These are phyloP conservation scores for Saccharum officinarum DNA, from an alignment of 176 grass and related monocot species.

Conservation along the genomic window DNA sequence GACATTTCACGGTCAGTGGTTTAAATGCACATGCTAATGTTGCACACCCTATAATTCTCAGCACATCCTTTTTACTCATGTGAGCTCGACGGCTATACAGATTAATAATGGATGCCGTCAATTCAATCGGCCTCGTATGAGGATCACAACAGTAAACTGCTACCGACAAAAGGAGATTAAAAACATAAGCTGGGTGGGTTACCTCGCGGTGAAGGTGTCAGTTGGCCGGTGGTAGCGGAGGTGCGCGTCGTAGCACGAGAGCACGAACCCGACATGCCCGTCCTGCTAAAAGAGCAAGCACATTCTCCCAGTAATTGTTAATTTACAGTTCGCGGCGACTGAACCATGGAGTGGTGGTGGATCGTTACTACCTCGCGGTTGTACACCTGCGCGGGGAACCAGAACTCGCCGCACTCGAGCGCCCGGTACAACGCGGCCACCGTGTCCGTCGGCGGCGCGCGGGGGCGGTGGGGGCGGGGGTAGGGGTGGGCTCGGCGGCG, in stretches of 20 bases:
- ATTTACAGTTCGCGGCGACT: no score
- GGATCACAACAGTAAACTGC: slow-evolving; percentile 5
- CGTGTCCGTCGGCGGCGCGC: slow-evolving; percentile 25
- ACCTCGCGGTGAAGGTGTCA: slow-evolving; percentile 91
- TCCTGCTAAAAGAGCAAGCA: slow-evolving; percentile 55
- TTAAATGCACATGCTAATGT: background rate
- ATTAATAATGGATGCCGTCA: background rate
- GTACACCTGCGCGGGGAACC: slow-evolving; percentile 93
- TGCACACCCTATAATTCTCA: background rate
- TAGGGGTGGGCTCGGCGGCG: background rate
- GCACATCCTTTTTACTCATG: background rate
- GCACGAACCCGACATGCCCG: slow-evolving; percentile 76
- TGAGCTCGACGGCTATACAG: background rate
- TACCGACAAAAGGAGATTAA: background rate
- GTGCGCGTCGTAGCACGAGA: slow-evolving; percentile 89
- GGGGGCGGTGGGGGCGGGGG: background rate
- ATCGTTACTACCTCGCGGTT: slow-evolving; percentile 61
- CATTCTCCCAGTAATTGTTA: background rate
- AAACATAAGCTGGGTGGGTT: background rate
- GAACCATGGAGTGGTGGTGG: background rate
- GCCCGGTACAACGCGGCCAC: slow-evolving; percentile 61
- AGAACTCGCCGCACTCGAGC: slow-evolving; percentile 81
- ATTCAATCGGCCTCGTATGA: background rate
- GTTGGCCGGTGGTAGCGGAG: slow-evolving; percentile 73
- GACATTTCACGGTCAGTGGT: background rate